A percentile compares a stretch with the other conserved stretches of the same genome.
Conservation (phyloP, 2,329 filamentous ascomycete genomes). For the Aspergillus sp. region DNA sequence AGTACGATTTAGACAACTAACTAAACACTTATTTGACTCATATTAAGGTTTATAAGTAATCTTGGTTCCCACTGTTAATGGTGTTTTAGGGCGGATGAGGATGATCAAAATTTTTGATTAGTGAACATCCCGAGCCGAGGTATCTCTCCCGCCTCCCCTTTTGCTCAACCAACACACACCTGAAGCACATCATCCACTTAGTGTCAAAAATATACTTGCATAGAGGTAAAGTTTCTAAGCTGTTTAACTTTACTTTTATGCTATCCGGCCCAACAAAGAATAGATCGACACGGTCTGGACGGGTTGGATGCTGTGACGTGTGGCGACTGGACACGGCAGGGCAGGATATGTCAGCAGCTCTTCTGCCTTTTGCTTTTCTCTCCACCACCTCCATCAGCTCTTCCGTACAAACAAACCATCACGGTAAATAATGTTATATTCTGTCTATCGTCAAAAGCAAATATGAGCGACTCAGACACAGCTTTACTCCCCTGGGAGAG, state of each 20-base stretch:
- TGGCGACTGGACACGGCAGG: background rate
- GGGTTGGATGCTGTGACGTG: background rate
- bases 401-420: background rate
- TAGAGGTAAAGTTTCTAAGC: background rate
- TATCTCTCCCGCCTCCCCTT: background rate
- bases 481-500: conserved; percentile 15
- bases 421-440: background rate
- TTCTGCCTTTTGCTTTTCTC: background rate
- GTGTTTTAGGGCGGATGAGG: background rate
- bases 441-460: background rate
- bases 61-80: background rate
- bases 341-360: background rate
- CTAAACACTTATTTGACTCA: no score
- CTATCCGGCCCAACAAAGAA: background rate
- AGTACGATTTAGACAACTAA: no score
- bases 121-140: conserved; percentile 17
- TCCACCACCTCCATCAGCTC: background rate
- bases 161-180: background rate
- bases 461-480: conserved; percentile 4
- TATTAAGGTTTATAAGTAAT: no score
- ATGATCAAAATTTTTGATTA: conserved; percentile 8
- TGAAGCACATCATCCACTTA: background rate
- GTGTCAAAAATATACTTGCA: background rate
- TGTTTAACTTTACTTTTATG: background rate
- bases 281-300: background rate